A percentile compares a stretch with the other conserved stretches of the same genome.
These are phyloP conservation scores for Monilinia fructigena DNA, from an alignment of 2,329 filamentous ascomycete species.

Conservation along the genomic window DNA sequence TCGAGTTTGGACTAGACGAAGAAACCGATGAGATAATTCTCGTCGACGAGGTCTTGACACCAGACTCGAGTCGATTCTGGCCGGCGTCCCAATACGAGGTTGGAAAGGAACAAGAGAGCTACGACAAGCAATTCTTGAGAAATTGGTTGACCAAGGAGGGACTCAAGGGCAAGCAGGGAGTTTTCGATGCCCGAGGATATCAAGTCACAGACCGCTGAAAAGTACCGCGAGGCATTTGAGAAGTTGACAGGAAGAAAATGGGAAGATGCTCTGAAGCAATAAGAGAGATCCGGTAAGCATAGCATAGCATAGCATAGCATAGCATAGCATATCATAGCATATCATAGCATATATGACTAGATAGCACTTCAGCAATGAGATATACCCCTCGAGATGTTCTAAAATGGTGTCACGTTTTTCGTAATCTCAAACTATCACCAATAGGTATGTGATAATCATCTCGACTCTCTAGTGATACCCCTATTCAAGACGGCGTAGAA, in stretches of 20 bases:
- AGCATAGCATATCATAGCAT: too few species aligned
- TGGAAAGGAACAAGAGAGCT: constrained; percentile 75
- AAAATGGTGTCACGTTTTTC: neutral
- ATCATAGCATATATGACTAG: neutral
- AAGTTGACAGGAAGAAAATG: constrained; percentile 60
- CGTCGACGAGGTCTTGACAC: constrained; percentile 73
- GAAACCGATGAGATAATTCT: constrained; percentile 62
- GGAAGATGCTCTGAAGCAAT: constrained; percentile 27
- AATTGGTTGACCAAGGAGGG: constrained; percentile 77
- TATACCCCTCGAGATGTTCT: neutral
- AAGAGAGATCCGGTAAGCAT: constrained; percentile 4
- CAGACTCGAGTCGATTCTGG: constrained; percentile 87
- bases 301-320: neutral
- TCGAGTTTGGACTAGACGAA: constrained; percentile 67
- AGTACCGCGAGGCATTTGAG: constrained; percentile 76
- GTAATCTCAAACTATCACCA: neutral
- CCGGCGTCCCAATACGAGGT: constrained; percentile 68
- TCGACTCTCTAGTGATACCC: neutral
- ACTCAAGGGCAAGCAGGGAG: constrained; percentile 71
- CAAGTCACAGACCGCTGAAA: constrained; percentile 63
- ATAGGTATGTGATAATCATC: neutral
- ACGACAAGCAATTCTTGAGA: constrained; percentile 82
- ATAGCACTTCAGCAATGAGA: neutral
- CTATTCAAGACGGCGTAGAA: too few species aligned
- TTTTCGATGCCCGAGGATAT: constrained; percentile 69